Evolutionary conservation across 805 yeast genomes (phyloP), one percentile per base, ranked within the genome.

Genomic region (Yamadazyma takamatsuzukensis): DNA sequence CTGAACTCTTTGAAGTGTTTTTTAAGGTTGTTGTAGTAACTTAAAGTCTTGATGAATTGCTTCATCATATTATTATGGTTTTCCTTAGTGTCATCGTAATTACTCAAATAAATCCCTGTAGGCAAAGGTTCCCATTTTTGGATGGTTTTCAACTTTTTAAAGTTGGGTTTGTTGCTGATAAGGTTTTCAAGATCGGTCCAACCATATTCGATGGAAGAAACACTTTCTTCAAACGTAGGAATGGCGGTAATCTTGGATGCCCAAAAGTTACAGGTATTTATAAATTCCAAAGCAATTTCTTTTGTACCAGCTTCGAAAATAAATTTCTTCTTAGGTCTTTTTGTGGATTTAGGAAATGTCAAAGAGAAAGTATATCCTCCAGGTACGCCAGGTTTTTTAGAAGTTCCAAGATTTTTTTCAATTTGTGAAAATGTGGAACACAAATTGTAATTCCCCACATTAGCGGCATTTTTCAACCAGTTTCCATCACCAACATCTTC

Each of bases 251-350:
- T 72, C 43, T 93, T 73, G 2, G 90, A 84, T 2, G 94, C 85
- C 96, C 96, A 88, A 53, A 84, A 88, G 55, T 87, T 88, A 57
- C 93, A 80, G 4, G 90, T 77, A 44, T 80, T 74, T 12, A 83
- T 76, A 55, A 75, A 85, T 49, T 78, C 83, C 26, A 62, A 59
- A 0, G 95, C 93, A 37, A 75, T 74, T 44, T 79, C 83, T 15
- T 63, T 52, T 10, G 85, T 76, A 8, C 81, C 80, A 0, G 87
- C 78, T 55, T 76, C 78, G 53, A 83, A 82, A 18, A 77, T 61
- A 12, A 83, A 60, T 38, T 62, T 66, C 41, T 65, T 66, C 17
- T 60, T 55, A 8, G 49, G 52, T 27, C 41, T 53, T 23, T 59
- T 49, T 23, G 65, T 57, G 3, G 51, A 48, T 21, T 60, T 63